Conservation (phyloP, 2,329 filamentous ascomycete genomes). For the Pseudocercospora pini-densiflorae region DNA sequence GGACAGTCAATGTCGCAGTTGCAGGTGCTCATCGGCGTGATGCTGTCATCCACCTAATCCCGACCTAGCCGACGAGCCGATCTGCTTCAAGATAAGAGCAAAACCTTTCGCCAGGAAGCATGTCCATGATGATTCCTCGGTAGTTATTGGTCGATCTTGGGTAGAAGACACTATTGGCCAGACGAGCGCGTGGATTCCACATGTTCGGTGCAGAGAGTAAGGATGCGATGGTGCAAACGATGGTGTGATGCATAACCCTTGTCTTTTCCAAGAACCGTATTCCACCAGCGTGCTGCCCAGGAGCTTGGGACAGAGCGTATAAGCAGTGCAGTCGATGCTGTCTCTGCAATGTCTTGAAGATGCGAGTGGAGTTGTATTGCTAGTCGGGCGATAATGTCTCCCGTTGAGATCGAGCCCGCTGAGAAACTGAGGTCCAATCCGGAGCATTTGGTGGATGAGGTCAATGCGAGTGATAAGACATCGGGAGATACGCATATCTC, state of each 20-base stretch:
- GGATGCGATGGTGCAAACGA: neutral
- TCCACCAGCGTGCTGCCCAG: neutral
- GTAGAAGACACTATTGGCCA: neutral
- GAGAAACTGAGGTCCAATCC: neutral
- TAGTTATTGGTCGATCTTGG: neutral
- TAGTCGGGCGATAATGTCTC: neutral
- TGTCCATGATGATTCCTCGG: neutral
- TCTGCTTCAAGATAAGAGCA: neutral
- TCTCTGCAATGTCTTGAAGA: no score
- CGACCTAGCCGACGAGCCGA: conserved; percentile 10
- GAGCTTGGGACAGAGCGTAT: neutral
- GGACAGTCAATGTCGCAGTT: neutral
- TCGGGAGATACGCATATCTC: conserved; percentile 43
- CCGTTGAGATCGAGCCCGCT: neutral
- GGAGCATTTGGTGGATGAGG: neutral
- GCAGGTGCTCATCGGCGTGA: neutral
- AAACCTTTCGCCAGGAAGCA: neutral
- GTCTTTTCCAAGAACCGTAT: neutral
- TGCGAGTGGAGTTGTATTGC: no score
- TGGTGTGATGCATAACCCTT: neutral
- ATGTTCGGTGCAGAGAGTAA: neutral
- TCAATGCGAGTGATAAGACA: neutral
- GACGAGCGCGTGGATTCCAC: neutral
- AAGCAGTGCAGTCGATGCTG: neutral
- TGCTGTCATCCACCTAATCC: neutral